Evolutionary conservation across 2,329 filamentous ascomycete genomes (phyloP).

Genomic region (Talaromyces atroroseus): DNA sequence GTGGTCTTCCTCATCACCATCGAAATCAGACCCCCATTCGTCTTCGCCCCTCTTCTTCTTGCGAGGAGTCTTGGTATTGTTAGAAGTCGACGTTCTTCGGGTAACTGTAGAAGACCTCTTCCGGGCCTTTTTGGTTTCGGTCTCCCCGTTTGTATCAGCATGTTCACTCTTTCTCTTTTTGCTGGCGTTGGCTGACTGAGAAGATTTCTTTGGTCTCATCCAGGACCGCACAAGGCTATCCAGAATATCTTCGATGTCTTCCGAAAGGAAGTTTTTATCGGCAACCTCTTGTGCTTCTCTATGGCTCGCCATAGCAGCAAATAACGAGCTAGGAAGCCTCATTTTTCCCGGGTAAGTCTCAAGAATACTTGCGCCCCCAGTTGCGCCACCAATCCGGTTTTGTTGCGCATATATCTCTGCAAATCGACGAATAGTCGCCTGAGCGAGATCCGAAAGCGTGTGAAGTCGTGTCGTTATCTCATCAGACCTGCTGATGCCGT

Average conservation of each 20-base stretch:
- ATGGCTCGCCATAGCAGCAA: slow-evolving; percentile 68
- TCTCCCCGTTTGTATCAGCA: slow-evolving; percentile 22
- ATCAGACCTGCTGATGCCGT: slow-evolving; percentile 61
- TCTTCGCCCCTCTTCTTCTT: slow-evolving; percentile 35
- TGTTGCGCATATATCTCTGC: slow-evolving; percentile 78
- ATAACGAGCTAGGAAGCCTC: slow-evolving; percentile 73
- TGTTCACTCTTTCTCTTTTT: slow-evolving; percentile 41
- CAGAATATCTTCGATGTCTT: slow-evolving; percentile 67
- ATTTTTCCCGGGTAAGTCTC: slow-evolving; percentile 78
- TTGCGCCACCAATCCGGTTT: slow-evolving; percentile 38
- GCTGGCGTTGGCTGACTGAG: slow-evolving; percentile 20
- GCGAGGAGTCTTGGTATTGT: slow-evolving; percentile 26
- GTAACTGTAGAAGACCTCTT: slow-evolving; percentile 24
- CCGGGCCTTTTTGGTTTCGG: slow-evolving; percentile 27
- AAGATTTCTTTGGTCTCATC: slow-evolving; percentile 55
- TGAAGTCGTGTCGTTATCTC: slow-evolving; percentile 57
- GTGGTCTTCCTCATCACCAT: slow-evolving; percentile 32
- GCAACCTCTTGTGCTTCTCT: slow-evolving; percentile 78
- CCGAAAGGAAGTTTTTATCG: slow-evolving; percentile 75
- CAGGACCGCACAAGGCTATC: slow-evolving; percentile 68
- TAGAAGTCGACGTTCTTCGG: slow-evolving; percentile 29
- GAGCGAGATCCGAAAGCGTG: slow-evolving; percentile 79
- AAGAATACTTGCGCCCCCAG: slow-evolving; percentile 51
- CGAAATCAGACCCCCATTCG: slow-evolving; percentile 38
- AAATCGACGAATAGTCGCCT: slow-evolving; percentile 75